These are phyloP conservation scores for Papiliotrema terrestris DNA, from an alignment of 1,284 basidiomycete genomes.

Conservation along the genomic window DNA sequence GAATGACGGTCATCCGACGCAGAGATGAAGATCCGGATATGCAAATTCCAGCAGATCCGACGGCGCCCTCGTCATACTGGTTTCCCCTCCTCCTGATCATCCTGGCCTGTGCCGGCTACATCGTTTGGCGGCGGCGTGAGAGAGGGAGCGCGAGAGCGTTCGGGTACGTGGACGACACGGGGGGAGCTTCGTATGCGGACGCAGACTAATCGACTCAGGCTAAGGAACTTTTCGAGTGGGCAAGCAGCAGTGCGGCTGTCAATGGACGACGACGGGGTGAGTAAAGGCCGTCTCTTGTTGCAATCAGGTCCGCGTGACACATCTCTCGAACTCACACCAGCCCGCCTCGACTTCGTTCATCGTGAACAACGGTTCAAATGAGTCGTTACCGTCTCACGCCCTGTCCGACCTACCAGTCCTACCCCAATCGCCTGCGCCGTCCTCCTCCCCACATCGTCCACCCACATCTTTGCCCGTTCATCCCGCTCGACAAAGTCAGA, in stretches of 20 bases:
- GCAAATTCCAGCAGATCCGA: neutral
- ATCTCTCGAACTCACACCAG: conserved; percentile 10
- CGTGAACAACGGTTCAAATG: conserved; percentile 31
- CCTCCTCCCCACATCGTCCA: neutral
- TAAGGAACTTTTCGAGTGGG: neutral
- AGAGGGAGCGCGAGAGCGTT: neutral
- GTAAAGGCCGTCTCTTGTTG: neutral
- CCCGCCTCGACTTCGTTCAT: conserved; percentile 35
- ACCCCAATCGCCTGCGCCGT: neutral
- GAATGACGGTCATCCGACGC: neutral
- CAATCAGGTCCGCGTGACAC: neutral
- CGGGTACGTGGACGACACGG: too few species aligned
- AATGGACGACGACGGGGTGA: conserved; percentile 4
- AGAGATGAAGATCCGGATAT: neutral
- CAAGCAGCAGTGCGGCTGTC: conserved; percentile 5
- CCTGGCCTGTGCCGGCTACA: conserved; percentile 17
- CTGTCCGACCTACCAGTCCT: conserved; percentile 17
- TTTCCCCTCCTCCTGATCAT: conserved; percentile 20
- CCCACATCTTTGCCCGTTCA: neutral
- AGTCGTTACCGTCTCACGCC: conserved; percentile 30
- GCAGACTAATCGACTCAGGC: neutral
- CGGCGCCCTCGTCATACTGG: conserved; percentile 14
- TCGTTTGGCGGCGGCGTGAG: conserved; percentile 9
- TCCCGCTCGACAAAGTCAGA: neutral
- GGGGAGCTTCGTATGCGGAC: neutral